Conservation (phyloP, 208 protist genomes). For the Porcisia hertigi region DNA sequence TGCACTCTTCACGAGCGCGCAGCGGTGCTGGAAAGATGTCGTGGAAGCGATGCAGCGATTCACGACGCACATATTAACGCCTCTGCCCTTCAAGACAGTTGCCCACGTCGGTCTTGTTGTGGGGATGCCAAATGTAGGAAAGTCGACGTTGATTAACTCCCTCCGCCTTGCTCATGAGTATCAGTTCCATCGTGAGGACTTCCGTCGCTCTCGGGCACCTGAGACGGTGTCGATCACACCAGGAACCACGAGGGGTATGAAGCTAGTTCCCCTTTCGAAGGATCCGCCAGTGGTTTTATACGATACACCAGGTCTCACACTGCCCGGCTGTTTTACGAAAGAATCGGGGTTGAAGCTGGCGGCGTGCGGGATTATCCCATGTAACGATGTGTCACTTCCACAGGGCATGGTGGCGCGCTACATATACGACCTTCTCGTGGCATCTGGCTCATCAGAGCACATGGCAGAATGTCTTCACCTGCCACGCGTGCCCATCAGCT, state of each 20-base stretch:
- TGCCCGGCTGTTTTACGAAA: constrained; percentile 84
- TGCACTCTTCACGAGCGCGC: constrained; percentile 83
- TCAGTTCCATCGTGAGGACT: constrained; percentile 90
- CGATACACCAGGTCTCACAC: constrained; percentile 87
- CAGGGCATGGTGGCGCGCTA: constrained; percentile 71
- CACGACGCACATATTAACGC: constrained; percentile 68
- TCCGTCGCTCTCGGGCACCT: constrained; percentile 68
- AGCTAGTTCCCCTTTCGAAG: constrained; percentile 79
- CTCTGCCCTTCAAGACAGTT: constrained; percentile 63
- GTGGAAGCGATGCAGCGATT: constrained; percentile 84
- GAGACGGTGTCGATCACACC: constrained; percentile 82
- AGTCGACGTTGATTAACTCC: constrained; percentile 94
- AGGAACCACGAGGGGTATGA: constrained; percentile 76
- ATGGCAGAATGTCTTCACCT: constrained; percentile 87
- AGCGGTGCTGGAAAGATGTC: constrained; percentile 74
- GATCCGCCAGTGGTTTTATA: constrained; percentile 88
- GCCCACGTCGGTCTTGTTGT: constrained; percentile 89
- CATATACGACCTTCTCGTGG: constrained; percentile 80
- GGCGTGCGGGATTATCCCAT: constrained; percentile 84
- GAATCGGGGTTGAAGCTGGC: constrained; percentile 88
- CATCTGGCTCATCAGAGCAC: constrained; percentile 67
- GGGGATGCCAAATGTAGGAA: constrained; percentile 95
- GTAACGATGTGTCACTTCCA: constrained; percentile 80
- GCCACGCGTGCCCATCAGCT: constrained; percentile 81
- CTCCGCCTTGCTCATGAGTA: constrained; percentile 90